A percentile compares a stretch with the other conserved stretches of the same genome.
Evolutionary conservation across 148 eudicot genomes (phyloP).

Genomic region (Linanthus parryae): DNA sequence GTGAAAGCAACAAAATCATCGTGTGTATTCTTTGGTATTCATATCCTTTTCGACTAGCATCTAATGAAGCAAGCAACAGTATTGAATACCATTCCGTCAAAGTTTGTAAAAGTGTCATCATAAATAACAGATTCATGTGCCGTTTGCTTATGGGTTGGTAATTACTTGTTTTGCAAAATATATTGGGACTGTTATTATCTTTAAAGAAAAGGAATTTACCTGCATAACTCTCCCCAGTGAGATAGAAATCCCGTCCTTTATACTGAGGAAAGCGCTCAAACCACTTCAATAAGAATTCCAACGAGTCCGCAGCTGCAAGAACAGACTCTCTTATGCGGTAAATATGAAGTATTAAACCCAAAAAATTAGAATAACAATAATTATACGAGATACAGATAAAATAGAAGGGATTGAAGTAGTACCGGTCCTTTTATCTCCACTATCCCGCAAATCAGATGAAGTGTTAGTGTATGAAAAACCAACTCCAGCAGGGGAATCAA

Average conservation of each 20-base stretch:
- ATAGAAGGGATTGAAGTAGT: conserved; percentile 1
- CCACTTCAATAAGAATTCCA: conserved; percentile 64
- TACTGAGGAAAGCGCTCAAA: conserved; percentile 88
- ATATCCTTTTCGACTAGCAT: no score
- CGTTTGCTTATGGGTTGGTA: no score
- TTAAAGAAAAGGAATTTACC: conserved; percentile 28
- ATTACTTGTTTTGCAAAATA: no score
- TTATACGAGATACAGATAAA: not conserved
- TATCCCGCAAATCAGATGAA: conserved; percentile 55
- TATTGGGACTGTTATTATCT: no score
- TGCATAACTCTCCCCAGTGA: conserved; percentile 91
- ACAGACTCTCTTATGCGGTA: no score
- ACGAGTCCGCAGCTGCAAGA: conserved; percentile 69
- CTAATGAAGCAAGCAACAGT: no score
- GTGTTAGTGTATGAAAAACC: conserved; percentile 92
- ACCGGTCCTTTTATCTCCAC: conserved; percentile 95
- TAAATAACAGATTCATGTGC: no score
- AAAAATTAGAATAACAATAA: not conserved
- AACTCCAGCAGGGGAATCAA: conserved; percentile 94
- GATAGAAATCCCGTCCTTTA: conserved; percentile 78
- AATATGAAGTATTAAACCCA: conserved; percentile 7
- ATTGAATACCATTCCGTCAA: no score
- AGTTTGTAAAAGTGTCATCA: no score
- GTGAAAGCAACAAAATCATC: no score
- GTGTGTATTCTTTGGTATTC: no score